Base-by-base conservation (phyloP, 2,329 filamentous ascomycete species). In the Cladophialophora carrionii region DNA sequence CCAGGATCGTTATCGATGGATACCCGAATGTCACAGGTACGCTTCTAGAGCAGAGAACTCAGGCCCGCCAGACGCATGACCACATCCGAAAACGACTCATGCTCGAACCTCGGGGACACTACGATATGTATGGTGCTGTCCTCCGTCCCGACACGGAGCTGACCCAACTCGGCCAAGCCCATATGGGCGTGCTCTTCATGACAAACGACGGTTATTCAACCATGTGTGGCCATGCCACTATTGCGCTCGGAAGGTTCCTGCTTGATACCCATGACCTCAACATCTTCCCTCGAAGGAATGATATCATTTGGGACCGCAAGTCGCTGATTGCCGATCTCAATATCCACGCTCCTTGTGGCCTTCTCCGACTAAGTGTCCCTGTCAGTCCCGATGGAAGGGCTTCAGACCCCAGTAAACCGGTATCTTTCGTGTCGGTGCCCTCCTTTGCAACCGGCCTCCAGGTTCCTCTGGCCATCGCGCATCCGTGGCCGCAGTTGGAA, bases 191-290 rank as follows among this genome's bases (percentile, higher is more conserved):
- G 0, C 68, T 84, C 2, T 83, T 83, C 71, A 76, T 76, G 65
- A 79, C 80, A 34, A 82, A 81, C 34, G 78, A 80, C 3, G 81
- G 80, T 0, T 83, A 79, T 57, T 81, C 79, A 7, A 83, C 80
- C 4, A 83, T 83, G 76, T 83, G 82, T 65, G 82, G 82, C 3
- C 82, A 84, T 69, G 82, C 81, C 2, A 83, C 82, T 0, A 80
- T 84, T 53, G 82, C 82, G 0, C 68, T 84, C 12, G 81, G 81
- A 1, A 74, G 79, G 3, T 80, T 78, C 57, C 71, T 80, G 0
- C 73, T 81, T 22, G 80, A 82, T 62, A 76, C 75, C 2, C 73
- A 78, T 61, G 78, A 81, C 61, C 26, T 70, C 20, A 24, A 54
- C 41, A 71, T 81, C 14, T 83, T 83, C 61, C 77, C 80, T 0